phyloP scores from a whole-genome alignment of 208 protist genomes.

The Angomonas ambiguus region DNA sequence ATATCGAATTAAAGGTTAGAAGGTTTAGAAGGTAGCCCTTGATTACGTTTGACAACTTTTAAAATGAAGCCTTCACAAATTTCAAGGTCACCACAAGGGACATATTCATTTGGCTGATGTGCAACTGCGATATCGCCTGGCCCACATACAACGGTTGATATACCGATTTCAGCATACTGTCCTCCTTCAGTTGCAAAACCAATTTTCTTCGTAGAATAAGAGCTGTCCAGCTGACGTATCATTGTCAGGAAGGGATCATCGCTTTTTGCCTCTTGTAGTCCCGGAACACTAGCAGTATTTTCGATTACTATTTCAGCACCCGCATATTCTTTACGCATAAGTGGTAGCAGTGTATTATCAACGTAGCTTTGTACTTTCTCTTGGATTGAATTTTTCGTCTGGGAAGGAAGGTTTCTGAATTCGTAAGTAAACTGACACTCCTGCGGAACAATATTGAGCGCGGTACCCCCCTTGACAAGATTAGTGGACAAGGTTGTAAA shows the following conservation, averaged over 20 bases:
- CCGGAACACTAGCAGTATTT: slow-evolving; percentile 7
- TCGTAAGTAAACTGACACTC: slow-evolving; percentile 37
- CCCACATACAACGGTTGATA: slow-evolving; percentile 45
- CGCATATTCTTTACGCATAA: slow-evolving; percentile 39
- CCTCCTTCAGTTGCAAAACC: slow-evolving; percentile 32
- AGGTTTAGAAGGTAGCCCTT: slow-evolving; percentile 14
- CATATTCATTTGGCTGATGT: slow-evolving; percentile 40
- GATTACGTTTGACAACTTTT: slow-evolving; percentile 26
- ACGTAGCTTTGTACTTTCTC: slow-evolving; percentile 29
- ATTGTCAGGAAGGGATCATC: slow-evolving; percentile 27
- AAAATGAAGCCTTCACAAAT: slow-evolving; percentile 30
- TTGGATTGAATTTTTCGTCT: slow-evolving; percentile 24
- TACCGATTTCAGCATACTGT: slow-evolving; percentile 45
- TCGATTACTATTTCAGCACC: slow-evolving; percentile 22
- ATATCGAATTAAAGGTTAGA: slow-evolving; percentile 12
- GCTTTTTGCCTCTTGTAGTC: slow-evolving; percentile 26
- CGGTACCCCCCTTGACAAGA: slow-evolving; percentile 36
- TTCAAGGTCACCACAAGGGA: slow-evolving; percentile 34
- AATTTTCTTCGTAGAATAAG: not conserved
- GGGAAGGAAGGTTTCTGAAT: slow-evolving; percentile 24
- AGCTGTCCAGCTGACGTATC: not conserved
- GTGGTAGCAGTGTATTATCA: slow-evolving; percentile 21
- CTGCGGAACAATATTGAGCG: slow-evolving; percentile 45
- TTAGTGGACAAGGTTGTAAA: slow-evolving; percentile 28
- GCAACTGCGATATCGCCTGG: slow-evolving; percentile 41